Conservation (phyloP, 2,329 filamentous ascomycete species). For the Neurospora crassa region DNA sequence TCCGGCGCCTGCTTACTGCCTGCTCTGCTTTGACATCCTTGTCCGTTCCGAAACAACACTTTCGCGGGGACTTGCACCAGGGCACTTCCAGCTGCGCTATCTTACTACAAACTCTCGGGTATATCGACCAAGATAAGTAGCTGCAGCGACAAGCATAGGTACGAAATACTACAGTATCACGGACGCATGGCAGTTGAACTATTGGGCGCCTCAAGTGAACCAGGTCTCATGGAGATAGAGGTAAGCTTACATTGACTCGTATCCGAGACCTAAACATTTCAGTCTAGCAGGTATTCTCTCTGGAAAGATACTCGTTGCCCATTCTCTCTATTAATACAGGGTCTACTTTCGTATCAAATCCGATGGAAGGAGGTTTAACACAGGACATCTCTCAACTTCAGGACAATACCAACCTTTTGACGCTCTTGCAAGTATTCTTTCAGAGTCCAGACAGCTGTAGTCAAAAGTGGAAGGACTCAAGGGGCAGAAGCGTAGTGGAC, state of each 20-base stretch:
- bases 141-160: neutral
- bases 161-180: neutral
- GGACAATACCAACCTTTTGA: neutral
- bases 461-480: neutral
- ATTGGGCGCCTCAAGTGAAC: neutral
- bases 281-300: too few relatives aligned
- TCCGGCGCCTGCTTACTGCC: neutral
- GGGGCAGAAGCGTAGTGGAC: neutral
- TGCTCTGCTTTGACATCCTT: neutral
- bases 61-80: neutral
- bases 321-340: too few relatives aligned
- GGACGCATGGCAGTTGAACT: neutral
- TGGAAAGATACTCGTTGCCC: too few relatives aligned
- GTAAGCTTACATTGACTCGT: neutral
- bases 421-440: neutral
- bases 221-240: neutral
- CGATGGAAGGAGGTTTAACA: too few relatives aligned
- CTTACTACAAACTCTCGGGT: neutral
- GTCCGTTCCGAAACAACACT: neutral
- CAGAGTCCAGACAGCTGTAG: neutral
- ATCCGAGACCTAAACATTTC: neutral
- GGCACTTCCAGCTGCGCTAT: neutral
- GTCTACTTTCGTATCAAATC: too few relatives aligned
- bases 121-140: neutral
- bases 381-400: neutral